Evolutionary conservation across 1,284 basidiomycete species (phyloP).

Genomic region (Malassezia obtusa): DNA sequence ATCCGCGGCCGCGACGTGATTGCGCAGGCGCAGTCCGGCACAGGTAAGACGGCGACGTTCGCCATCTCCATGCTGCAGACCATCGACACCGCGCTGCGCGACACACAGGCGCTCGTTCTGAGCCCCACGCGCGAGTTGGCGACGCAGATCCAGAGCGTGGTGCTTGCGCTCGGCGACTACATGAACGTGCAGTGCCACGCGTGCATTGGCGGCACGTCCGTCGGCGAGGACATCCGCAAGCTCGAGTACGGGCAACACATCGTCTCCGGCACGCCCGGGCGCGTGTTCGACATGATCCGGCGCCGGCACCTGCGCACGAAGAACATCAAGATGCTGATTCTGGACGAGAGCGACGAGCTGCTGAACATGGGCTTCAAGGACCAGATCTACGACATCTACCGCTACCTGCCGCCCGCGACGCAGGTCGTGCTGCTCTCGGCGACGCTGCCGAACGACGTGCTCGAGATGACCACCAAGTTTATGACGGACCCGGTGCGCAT

Average conservation of each 20-base stretch:
- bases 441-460: slow-evolving; percentile 89
- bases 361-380: slow-evolving; percentile 99
- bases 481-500: slow-evolving; percentile 99
- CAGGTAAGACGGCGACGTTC: slow-evolving; percentile 97
- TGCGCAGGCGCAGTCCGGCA: slow-evolving; percentile 97
- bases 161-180: slow-evolving; percentile 92
- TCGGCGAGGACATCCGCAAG: slow-evolving; percentile 96
- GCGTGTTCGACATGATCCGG: slow-evolving; percentile 99
- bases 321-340: slow-evolving; percentile 98
- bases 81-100: slow-evolving; percentile 87
- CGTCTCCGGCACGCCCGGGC: slow-evolving; percentile 91
- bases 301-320: slow-evolving; percentile 83
- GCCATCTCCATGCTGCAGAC: slow-evolving; percentile 57
- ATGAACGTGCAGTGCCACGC: slow-evolving; percentile 99
- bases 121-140: slow-evolving; percentile 56
- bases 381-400: slow-evolving; percentile 98
- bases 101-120: slow-evolving; percentile 91
- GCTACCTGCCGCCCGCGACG: slow-evolving; percentile 93
- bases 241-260: slow-evolving; percentile 97
- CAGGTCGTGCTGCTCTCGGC: slow-evolving; percentile 94
- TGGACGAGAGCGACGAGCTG: slow-evolving; percentile 95
- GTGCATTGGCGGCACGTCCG: slow-evolving; percentile 88
- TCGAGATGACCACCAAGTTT: slow-evolving; percentile 99
- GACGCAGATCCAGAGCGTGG: slow-evolving; percentile 96
- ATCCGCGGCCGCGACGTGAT: slow-evolving; percentile 76